Percentiles rank a stretch among this genome's conserved stretches.
Conservation (phyloP, 108 stramenopile species). For the Cyclotella kingstonii region DNA sequence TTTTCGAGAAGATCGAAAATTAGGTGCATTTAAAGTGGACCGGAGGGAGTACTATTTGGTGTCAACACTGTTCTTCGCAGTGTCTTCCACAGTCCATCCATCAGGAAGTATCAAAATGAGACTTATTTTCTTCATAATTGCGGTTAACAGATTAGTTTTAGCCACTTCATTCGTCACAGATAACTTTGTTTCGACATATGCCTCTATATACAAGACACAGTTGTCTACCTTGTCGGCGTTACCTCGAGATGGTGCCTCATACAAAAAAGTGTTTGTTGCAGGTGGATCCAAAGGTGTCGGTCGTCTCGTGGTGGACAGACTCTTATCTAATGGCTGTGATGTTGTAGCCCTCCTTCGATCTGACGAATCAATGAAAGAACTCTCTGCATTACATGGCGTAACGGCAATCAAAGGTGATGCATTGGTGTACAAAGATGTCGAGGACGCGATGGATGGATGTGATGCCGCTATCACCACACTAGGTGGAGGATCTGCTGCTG, state of each 20-base stretch:
- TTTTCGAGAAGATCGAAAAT: no score
- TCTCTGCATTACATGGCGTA: conserved; percentile 76
- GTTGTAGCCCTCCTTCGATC: conserved; percentile 90
- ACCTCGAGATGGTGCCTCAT: conserved; percentile 38
- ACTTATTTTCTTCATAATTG: no score
- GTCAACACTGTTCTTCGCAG: no score
- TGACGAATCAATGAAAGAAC: conserved; percentile 62
- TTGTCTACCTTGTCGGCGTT: background rate
- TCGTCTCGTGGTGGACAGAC: conserved; percentile 72
- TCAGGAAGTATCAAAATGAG: no score
- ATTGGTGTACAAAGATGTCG: conserved; percentile 89
- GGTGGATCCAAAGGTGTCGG: conserved; percentile 90
- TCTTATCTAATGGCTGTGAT: conserved; percentile 55
- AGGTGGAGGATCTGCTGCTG: conserved; percentile 62
- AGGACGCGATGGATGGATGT: conserved; percentile 93
- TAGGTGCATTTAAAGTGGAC: no score
- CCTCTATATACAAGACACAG: background rate
- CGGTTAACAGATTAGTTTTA: no score
- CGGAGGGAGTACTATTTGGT: no score
- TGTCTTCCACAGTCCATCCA: no score
- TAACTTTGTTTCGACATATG: no score
- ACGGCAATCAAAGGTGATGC: conserved; percentile 89
- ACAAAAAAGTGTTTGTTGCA: conserved; percentile 94
- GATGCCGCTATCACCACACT: conserved; percentile 94
- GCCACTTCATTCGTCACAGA: no score